Evolutionary conservation across 2,329 filamentous ascomycete species (phyloP), one percentile per base, ranked within the genome.

Genomic region (Ophiosphaerella korrae): DNA sequence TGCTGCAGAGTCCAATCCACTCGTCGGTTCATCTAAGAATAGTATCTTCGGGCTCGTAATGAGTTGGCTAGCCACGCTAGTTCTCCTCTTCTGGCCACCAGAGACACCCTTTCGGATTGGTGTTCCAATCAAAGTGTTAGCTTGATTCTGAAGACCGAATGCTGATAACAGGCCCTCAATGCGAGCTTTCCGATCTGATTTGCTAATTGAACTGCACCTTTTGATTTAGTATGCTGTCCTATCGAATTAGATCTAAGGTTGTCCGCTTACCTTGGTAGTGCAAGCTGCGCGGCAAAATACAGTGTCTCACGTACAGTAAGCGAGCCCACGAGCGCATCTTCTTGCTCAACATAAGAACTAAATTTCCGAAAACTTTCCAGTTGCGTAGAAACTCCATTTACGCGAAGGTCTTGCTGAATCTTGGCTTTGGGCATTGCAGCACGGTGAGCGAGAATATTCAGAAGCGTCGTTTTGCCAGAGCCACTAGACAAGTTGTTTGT

Each of bases 11-110:
- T 96, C 91, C 8, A 95, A 78, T 7, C 91, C 91, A 58, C 88
- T 91, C 0, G 90, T 96, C 1, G 90, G 90, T 72, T 94, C 90
- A 66, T 94, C 89, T 29, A 95, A 75, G 66, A 96, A 94, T 21
- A 96, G 72, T 7, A 95, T 85, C 71, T 88, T 89, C 0, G 91
- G 90, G 50, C 82, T 86, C 1, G 90, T 93, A 64, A 95, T 89
- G 32, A 96, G 80, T 66, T 91, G 89, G 54, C 88, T 89, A 1
- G 90, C 90, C 5, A 95, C 86, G 59, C 88, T 89, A 7, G 93
- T 81, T 44, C 91, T 82, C 34, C 89, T 82, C 78, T 94, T 95
- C 76, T 96, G 90, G 1, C 90, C 91, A 42, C 91, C 91, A 55
- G 87, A 90, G 50, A 96, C 85, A 12, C 91, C 91, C 73, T 92